Base-by-base conservation (phyloP, 805 yeast genomes). In the Suhomyces kilbournensis region DNA sequence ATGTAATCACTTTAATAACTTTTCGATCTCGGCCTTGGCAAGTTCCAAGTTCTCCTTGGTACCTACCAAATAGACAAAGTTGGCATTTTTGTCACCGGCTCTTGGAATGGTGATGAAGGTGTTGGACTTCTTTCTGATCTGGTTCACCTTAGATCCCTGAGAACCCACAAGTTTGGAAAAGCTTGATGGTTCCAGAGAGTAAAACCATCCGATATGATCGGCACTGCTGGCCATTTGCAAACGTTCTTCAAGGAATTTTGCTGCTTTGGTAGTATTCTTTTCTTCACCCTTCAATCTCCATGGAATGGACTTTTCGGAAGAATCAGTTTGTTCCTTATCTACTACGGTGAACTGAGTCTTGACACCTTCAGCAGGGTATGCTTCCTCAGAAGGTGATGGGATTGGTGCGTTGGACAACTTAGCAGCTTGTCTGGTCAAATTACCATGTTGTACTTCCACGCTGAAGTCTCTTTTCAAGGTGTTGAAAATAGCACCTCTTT, bases 81-180 rank as follows among this genome's bases (percentile, higher is more conserved):
- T 78, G 56, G 75, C 72, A 55, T 77, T 63, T 55, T 77, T 72
- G 55, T 84, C 87, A 46, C 67, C 68, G 45, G 72, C 71, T 67
- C 82, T 82, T 59, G 94, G 96, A 50, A 88, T 82, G 47, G 77
- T 75, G 55, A 88, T 80, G 52, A 80, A 76, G 38, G 86, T 76
- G 17, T 80, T 82, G 19, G 87, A 74, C 53, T 77, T 72, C 25
- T 73, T 72, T 72, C 94, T 83, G 53, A 89, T 77, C 57, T 72
- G 71, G 61, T 79, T 82, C 63, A 90, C 75, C 55, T 80, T 83
- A 34, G 83, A 70, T 46, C 97, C 97, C 59, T 82, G 85, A 14
- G 90, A 83, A 7, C 97, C 97, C 56, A 90, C 81, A 49, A 90
- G 75, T 65, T 77, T 80, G 53, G 86, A 79, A 67, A 87, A 86